Conservation (phyloP, 495 filamentous ascomycete species). For the Penicillium verhagenii region DNA sequence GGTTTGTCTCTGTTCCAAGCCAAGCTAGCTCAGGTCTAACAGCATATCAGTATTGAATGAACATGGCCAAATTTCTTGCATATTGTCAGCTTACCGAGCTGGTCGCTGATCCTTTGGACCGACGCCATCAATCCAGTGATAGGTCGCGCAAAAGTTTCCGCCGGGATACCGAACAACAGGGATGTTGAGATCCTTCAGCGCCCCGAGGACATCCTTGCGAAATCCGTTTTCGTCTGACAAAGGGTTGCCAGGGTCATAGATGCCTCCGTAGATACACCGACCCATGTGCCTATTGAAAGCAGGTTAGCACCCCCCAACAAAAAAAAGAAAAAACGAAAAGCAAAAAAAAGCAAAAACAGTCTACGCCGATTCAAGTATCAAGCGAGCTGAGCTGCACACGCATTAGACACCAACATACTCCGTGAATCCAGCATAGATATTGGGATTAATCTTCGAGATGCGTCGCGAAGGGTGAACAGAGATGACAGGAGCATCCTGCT, state of each 20-base stretch:
- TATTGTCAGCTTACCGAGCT: conserved; percentile 33
- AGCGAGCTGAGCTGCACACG: no score
- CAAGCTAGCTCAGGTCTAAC: conserved; percentile 69
- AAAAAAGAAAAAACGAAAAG: background rate
- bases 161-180: conserved; percentile 78
- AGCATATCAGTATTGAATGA: background rate
- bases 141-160: conserved; percentile 78
- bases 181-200: conserved; percentile 65
- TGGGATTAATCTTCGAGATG: conserved; percentile 67
- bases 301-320: background rate
- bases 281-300: conserved; percentile 64
- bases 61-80: background rate
- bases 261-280: conserved; percentile 80
- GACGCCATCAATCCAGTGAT: conserved; percentile 79
- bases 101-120: conserved; percentile 68
- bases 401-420: conserved; percentile 61
- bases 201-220: conserved; percentile 69
- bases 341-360: background rate
- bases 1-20: conserved; percentile 70
- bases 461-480: conserved; percentile 57
- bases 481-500: conserved; percentile 57
- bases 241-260: conserved; percentile 70
- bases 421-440: conserved; percentile 74
- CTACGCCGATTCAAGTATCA: no score
- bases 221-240: conserved; percentile 74